A percentile compares a stretch with the other conserved stretches of the same genome.
Evolutionary conservation across 148 eudicot species (phyloP).

Genomic region (Arbutus unedo): DNA sequence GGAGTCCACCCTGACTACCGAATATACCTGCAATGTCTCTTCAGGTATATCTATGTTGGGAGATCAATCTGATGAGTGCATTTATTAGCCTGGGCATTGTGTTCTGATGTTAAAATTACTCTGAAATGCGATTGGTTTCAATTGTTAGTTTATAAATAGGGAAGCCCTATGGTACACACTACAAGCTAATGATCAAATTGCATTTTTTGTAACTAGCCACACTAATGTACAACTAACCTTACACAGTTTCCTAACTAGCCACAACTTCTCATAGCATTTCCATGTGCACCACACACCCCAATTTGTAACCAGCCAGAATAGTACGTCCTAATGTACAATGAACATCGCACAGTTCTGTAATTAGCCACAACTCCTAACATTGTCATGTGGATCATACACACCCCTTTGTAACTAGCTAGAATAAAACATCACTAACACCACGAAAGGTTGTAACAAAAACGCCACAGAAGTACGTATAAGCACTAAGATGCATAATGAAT

Average conservation of each 20-base stretch:
- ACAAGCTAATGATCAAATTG: neutral
- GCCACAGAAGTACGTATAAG: neutral
- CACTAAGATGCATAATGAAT: neutral
- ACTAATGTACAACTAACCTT: neutral
- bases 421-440: neutral
- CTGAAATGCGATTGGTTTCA: neutral
- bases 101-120: neutral
- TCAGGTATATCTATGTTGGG: slow-evolving; percentile 48
- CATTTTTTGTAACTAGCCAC: neutral
- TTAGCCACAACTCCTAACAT: neutral
- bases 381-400: neutral
- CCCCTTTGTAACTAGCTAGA: neutral
- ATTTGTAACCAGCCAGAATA: neutral
- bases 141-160: neutral
- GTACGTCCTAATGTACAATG: neutral
- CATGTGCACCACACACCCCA: neutral
- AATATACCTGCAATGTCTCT: slow-evolving; percentile 89
- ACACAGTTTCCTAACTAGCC: neutral
- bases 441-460: neutral
- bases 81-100: neutral
- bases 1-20: slow-evolving; percentile 98
- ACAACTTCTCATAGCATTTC: neutral
- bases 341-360: neutral
- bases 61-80: neutral
- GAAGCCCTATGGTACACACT: neutral